Evolutionary conservation across 805 yeast genomes (phyloP).

Genomic region (Starmerella asiatica): DNA sequence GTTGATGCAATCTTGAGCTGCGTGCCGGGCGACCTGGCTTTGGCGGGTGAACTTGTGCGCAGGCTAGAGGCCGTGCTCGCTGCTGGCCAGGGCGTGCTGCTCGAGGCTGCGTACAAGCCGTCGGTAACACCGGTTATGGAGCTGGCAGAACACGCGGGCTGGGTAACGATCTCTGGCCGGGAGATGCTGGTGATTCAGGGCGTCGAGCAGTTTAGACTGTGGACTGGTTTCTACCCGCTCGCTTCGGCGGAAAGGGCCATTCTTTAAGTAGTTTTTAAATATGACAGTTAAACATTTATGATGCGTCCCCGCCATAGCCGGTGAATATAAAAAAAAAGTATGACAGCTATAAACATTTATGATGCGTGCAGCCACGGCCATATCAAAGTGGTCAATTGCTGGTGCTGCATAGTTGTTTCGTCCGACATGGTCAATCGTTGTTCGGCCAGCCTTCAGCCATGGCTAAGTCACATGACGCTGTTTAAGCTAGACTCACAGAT

Average conservation of each 20-base stretch:
- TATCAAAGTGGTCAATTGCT: too few species aligned
- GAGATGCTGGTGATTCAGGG: slow-evolving; percentile 93
- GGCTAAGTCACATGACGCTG: too few species aligned
- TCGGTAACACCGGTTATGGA: slow-evolving; percentile 73
- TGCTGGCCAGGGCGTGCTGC: slow-evolving; percentile 35
- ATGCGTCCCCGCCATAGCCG: too few species aligned
- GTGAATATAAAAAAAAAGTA: too few species aligned
- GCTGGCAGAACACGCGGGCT: slow-evolving; percentile 49
- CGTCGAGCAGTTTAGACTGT: slow-evolving; percentile 64
- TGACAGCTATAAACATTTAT: too few species aligned
- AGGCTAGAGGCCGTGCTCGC: slow-evolving; percentile 19
- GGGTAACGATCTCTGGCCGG: slow-evolving; percentile 83
- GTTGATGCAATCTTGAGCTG: slow-evolving; percentile 31
- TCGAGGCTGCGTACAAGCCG: slow-evolving; percentile 95
- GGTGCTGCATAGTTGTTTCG: neutral
- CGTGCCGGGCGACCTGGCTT: slow-evolving; percentile 18
- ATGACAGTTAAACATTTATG: too few species aligned
- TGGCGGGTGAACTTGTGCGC: slow-evolving; percentile 9
- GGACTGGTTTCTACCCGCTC: slow-evolving; percentile 36
- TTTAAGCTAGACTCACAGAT: too few species aligned
- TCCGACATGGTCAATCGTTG: neutral
- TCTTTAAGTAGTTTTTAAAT: neutral
- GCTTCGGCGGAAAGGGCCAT: slow-evolving; percentile 20
- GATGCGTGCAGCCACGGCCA: too few species aligned
- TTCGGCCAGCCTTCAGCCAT: too few species aligned